Conservation (phyloP, 2,329 filamentous ascomycete genomes). For the Knoxdaviesia capensis region DNA sequence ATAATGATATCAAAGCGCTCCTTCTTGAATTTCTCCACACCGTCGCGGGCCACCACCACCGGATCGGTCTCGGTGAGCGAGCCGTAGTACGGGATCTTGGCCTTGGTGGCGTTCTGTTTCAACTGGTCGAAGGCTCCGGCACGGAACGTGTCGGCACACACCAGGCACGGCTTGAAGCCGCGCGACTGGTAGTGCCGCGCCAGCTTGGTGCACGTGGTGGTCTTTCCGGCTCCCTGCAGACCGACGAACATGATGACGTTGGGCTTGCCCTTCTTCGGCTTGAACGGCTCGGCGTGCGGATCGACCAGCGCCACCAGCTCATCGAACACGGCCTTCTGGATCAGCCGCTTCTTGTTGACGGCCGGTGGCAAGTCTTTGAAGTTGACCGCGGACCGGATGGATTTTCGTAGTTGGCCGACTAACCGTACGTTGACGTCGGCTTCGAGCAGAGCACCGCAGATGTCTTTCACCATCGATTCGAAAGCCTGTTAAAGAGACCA, state of each 20-base stretch:
- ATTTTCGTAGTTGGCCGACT: constrained; percentile 77
- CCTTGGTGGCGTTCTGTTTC: constrained; percentile 97
- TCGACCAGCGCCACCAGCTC: constrained; percentile 91
- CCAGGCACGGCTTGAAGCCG: constrained; percentile 80
- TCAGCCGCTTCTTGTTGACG: constrained; percentile 95
- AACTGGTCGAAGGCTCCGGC: constrained; percentile 96
- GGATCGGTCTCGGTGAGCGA: constrained; percentile 93
- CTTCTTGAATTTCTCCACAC: constrained; percentile 98
- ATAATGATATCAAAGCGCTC: constrained; percentile 97
- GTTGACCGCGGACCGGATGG: constrained; percentile 78
- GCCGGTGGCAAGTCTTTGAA: constrained; percentile 81
- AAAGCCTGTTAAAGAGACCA: constrained; percentile 43
- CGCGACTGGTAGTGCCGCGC: constrained; percentile 86
- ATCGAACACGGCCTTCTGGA: constrained; percentile 95
- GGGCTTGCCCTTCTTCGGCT: constrained; percentile 84
- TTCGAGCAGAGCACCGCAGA: constrained; percentile 85
- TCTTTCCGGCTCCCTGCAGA: constrained; percentile 93
- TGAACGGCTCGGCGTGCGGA: constrained; percentile 86
- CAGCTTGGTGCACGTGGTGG: constrained; percentile 93
- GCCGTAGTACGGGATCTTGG: constrained; percentile 97
- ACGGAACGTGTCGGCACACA: constrained; percentile 96
- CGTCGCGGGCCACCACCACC: constrained; percentile 78
- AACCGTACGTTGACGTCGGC: constrained; percentile 95
- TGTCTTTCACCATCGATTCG: constrained; percentile 96
- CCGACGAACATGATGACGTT: constrained; percentile 99